Evolutionary conservation across 805 yeast species (phyloP), one percentile per base, ranked within the genome.

Genomic region (Wickerhamiella nectarea): DNA sequence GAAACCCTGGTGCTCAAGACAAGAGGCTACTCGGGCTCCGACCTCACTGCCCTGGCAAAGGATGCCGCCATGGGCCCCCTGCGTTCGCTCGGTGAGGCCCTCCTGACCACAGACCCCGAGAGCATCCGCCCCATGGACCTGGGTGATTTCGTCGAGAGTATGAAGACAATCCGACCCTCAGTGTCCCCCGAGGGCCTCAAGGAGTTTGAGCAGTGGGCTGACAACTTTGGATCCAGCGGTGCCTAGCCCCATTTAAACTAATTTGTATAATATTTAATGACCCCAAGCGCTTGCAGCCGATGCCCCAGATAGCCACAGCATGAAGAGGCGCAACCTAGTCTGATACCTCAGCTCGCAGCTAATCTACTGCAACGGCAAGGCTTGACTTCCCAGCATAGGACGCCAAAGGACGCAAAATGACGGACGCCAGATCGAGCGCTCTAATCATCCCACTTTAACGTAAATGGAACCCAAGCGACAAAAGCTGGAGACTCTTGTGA

Each of bases 11-110:
- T 82, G 14, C 65, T 66, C 9, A 58, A 81, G 52, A 86, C 97
- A 0, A 76, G 76, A 6, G 89, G 84, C 0, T 85, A 78, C 61
- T 82, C 94, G n/a, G 95, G 95, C 2, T 78, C 91, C 51, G 98
- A 89, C 62, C 72, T 89, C 35, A 86, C 96, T 0, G 87, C 95
- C 1, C 62, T 89, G 48, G 94, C 96, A 1, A 91, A 87, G 61
- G 96, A 89, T 59, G 93, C 95, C 2, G 96, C 98, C 1, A 87
- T 89, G 96, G 95, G 95, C 1, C 97, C 98, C 1, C 66, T 91
- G 29, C 70, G 98, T 50, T 80, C 85, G 34, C 64, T 89, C 19
- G 96, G 97, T 1, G 96, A 89, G 47, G 76, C 79, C 37, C 70
- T 89, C 44, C 67, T 89, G 50, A 64, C 68, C 34, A 72, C 76